A percentile compares a stretch with the other conserved stretches of the same genome.
phyloP scores from a whole-genome alignment of 768 basidiomycete species.

The Heimioporus sp. region DNA sequence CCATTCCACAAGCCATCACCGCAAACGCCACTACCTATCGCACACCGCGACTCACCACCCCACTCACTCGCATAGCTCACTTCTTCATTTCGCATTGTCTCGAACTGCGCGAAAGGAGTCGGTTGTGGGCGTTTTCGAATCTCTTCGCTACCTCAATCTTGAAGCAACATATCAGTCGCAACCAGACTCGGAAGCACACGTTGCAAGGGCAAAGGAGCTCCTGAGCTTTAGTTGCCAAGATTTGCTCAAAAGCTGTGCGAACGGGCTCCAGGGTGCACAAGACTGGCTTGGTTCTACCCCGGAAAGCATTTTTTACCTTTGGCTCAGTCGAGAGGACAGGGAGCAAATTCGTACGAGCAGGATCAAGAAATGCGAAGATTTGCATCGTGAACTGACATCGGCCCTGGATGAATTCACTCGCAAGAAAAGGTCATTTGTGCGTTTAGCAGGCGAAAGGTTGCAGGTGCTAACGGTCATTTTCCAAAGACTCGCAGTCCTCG shows the following conservation, averaged over 20 bases:
- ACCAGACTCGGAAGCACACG: slow-evolving; percentile 43
- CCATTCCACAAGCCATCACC: not conserved
- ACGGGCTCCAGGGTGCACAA: slow-evolving; percentile 39
- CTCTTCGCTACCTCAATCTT: slow-evolving; percentile 65
- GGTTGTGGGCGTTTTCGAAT: slow-evolving; percentile 73
- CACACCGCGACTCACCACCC: slow-evolving; percentile 21
- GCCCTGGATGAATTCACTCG: slow-evolving; percentile 47
- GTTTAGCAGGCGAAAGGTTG: not conserved
- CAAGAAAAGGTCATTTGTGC: slow-evolving; percentile 44
- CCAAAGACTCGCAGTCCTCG: slow-evolving; percentile 49
- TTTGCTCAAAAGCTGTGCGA: slow-evolving; percentile 44
- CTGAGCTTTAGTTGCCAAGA: slow-evolving; percentile 53
- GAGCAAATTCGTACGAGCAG: slow-evolving; percentile 31
- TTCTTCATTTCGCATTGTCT: slow-evolving; percentile 38
- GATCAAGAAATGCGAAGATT: slow-evolving; percentile 36
- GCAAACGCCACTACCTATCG: slow-evolving; percentile 9
- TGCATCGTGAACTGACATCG: slow-evolving; percentile 35
- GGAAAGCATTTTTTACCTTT: slow-evolving; percentile 36
- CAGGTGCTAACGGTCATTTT: not conserved
- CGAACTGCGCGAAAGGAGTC: slow-evolving; percentile 40
- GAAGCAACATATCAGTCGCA: slow-evolving; percentile 55
- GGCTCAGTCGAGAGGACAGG: slow-evolving; percentile 31
- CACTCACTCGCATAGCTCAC: slow-evolving; percentile 36
- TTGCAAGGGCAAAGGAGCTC: slow-evolving; percentile 41
- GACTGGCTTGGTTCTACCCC: slow-evolving; percentile 50